A percentile compares a stretch with the other conserved stretches of the same genome.
Conservation (phyloP, 2,329 filamentous ascomycete species). For the Aspergillus uvarum region DNA sequence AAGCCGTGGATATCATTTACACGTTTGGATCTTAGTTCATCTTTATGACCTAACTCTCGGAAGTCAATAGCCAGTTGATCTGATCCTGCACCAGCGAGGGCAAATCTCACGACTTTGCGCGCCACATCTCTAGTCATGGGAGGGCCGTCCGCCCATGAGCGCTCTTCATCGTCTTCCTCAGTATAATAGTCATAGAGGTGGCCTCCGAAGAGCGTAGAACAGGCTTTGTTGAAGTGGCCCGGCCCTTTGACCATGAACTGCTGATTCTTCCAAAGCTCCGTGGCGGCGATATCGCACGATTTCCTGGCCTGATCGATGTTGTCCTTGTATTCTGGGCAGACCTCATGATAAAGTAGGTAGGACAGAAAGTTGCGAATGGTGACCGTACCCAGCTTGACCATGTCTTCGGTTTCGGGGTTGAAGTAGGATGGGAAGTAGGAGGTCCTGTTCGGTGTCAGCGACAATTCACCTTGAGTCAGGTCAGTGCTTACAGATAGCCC, state of each 20-base stretch:
- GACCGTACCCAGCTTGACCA: slow-evolving; percentile 61
- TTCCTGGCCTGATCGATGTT: slow-evolving; percentile 66
- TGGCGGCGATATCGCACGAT: slow-evolving; percentile 65
- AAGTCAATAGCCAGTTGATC: slow-evolving; percentile 42
- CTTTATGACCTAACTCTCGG: slow-evolving; percentile 32
- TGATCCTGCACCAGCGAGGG: slow-evolving; percentile 48
- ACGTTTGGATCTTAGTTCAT: slow-evolving; percentile 43
- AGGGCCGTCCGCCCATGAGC: slow-evolving; percentile 28
- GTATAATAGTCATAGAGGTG: slow-evolving; percentile 46
- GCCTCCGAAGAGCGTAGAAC: slow-evolving; percentile 66
- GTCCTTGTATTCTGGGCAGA: slow-evolving; percentile 74
- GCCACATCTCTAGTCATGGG: slow-evolving; percentile 51
- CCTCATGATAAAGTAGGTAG: slow-evolving; percentile 80
- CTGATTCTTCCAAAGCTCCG: slow-evolving; percentile 64
- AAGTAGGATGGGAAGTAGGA: slow-evolving; percentile 58
- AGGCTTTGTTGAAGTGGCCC: slow-evolving; percentile 77
- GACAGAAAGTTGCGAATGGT: slow-evolving; percentile 84
- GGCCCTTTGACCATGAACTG: slow-evolving; percentile 59
- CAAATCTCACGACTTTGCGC: slow-evolving; percentile 51
- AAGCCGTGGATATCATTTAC: slow-evolving; percentile 57
- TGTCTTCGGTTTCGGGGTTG: slow-evolving; percentile 53
- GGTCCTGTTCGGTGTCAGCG: slow-evolving; percentile 44
- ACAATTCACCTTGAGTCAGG: background rate
- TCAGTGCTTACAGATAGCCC: slow-evolving; percentile 68
- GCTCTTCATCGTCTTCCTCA: slow-evolving; percentile 44